Percentiles rank a stretch among this genome's conserved stretches.
phyloP scores from a whole-genome alignment of 306 rosid species.

The Potentilla sterilis region DNA sequence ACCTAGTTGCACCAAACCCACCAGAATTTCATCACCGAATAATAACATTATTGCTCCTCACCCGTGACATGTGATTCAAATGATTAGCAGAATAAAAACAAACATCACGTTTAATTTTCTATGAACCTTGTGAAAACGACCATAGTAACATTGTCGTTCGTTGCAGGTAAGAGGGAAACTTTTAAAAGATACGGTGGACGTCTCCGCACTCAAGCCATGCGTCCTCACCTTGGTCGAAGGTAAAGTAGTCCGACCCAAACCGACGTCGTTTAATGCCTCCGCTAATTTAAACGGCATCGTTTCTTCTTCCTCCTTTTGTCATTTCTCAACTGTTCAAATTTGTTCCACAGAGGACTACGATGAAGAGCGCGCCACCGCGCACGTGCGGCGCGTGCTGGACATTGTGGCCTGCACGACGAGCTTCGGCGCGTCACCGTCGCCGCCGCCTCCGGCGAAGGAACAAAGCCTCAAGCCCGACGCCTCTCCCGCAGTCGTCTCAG shows the following conservation, averaged over 20 bases:
- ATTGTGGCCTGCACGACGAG: constrained; percentile 82
- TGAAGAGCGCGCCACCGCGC: constrained; percentile 64
- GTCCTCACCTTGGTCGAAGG: constrained; percentile 72
- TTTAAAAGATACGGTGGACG: constrained; percentile 78
- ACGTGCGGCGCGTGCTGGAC: constrained; percentile 78
- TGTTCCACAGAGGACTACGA: constrained; percentile 68
- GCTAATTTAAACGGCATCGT: background rate
- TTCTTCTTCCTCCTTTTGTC: background rate
- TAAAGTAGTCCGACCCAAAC: background rate
- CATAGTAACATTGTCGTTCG: background rate
- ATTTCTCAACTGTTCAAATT: background rate
- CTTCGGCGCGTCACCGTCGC: constrained; percentile 49
- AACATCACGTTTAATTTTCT: background rate
- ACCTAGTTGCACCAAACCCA: too few species aligned
- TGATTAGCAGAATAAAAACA: background rate
- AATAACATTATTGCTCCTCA: too few species aligned
- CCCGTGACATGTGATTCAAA: background rate
- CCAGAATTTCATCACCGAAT: too few species aligned
- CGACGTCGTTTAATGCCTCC: constrained; percentile 31
- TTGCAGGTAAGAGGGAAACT: constrained; percentile 77
- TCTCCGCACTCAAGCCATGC: constrained; percentile 91
- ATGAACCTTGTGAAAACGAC: background rate
- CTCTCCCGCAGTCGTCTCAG: constrained; percentile 7
- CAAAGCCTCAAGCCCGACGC: constrained; percentile 40
- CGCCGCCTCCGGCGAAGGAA: constrained; percentile 33